These are phyloP conservation scores for Corymbia maculata DNA, from an alignment of 345 rosid species.

Conservation along the genomic window DNA sequence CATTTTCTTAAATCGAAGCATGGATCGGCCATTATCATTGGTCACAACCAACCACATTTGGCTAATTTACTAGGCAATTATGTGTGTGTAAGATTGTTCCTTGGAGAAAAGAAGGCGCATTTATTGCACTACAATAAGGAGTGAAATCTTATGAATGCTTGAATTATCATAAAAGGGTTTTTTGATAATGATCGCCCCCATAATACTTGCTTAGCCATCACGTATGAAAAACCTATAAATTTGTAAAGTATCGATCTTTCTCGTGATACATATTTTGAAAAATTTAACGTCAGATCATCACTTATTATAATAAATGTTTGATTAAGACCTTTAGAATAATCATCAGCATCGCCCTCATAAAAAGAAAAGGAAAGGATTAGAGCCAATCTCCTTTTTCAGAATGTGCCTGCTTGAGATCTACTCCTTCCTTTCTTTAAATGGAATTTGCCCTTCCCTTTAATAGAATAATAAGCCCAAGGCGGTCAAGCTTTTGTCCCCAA, in stretches of 20 bases:
- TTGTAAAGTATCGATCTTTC: neutral
- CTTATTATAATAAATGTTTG: neutral
- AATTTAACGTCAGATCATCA: neutral
- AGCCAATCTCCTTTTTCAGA: neutral
- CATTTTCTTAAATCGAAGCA: neutral
- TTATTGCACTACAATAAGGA: neutral
- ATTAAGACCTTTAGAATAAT: neutral
- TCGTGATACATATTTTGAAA: fast-evolving
- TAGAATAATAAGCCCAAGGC: neutral
- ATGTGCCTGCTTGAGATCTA: neutral
- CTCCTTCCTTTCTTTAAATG: neutral
- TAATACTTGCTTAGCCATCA: neutral
- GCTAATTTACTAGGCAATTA: neutral
- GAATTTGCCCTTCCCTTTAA: neutral
- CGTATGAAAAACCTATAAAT: neutral
- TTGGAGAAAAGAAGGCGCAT: neutral
- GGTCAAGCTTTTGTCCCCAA: neutral
- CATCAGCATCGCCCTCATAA: neutral
- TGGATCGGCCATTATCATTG: neutral
- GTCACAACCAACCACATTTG: neutral
- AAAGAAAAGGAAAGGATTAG: neutral
- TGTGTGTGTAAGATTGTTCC: neutral
- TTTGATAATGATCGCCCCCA: neutral
- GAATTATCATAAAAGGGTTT: neutral
- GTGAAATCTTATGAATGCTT: neutral